Evolutionary conservation across 2,329 filamentous ascomycete genomes (phyloP).

Genomic region (Pyrenochaeta sp.): DNA sequence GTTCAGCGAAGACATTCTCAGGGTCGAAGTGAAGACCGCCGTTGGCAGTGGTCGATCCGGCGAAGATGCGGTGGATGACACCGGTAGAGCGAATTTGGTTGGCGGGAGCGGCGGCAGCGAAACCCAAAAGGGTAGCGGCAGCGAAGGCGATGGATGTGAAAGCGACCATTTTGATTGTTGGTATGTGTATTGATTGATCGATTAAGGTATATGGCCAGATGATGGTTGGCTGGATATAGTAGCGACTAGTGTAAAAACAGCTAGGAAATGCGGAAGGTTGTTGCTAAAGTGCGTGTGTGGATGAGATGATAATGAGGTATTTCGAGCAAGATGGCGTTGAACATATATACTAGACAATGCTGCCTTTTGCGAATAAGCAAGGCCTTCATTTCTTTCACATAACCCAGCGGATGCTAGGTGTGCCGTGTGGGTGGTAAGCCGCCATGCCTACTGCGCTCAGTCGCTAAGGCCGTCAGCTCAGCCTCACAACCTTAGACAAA

Average conservation of each 20-base stretch:
- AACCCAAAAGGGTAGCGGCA: slow-evolving; percentile 26
- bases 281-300: slow-evolving; percentile 6
- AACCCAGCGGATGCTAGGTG: slow-evolving; percentile 12
- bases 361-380: slow-evolving; percentile 5
- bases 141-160: slow-evolving; percentile 28
- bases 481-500: slow-evolving; percentile 4
- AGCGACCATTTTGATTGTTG: slow-evolving; percentile 34
- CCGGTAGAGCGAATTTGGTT: slow-evolving; percentile 25
- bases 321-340: slow-evolving; percentile 4
- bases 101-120: slow-evolving; percentile 25
- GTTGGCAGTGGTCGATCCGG: slow-evolving; percentile 32
- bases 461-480: slow-evolving; percentile 8
- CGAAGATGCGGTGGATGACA: slow-evolving; percentile 37
- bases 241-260: slow-evolving; percentile 12
- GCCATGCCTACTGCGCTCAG: slow-evolving; percentile 2
- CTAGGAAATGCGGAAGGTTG: slow-evolving; percentile 15
- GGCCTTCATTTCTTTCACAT: slow-evolving; percentile 7
- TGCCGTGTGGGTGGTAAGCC: slow-evolving; percentile 17
- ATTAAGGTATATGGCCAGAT: slow-evolving; percentile 5
- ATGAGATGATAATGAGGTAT: slow-evolving; percentile 24
- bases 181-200: slow-evolving; percentile 10
- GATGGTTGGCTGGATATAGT: not conserved
- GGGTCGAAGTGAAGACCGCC: slow-evolving; percentile 43
- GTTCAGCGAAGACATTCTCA: slow-evolving; percentile 39
- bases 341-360: slow-evolving; percentile 20